Evolutionary conservation across 192 early-diverging fungal genomes (phyloP).

Genomic region (Entomortierella lignicola): DNA sequence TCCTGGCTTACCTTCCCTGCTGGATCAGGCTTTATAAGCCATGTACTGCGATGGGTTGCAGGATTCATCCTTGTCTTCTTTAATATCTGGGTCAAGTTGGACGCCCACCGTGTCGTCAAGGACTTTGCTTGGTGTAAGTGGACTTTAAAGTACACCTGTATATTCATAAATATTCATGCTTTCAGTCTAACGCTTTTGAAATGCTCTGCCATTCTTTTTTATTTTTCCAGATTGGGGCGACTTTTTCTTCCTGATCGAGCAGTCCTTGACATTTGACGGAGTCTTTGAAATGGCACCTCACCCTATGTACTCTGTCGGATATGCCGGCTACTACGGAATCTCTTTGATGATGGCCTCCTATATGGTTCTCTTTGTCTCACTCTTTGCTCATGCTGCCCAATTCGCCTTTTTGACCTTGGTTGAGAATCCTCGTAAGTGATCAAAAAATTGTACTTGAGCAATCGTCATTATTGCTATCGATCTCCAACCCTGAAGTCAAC

Average conservation of each 20-base stretch:
- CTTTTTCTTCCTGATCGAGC: constrained; percentile 96
- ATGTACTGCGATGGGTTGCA: constrained; percentile 80
- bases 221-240: constrained; percentile 93
- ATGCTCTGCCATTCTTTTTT: constrained; percentile 10
- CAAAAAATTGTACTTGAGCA: not conserved
- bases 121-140: constrained; percentile 97
- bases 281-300: constrained; percentile 98
- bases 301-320: constrained; percentile 99
- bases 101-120: constrained; percentile 95
- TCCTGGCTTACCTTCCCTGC: constrained; percentile 83
- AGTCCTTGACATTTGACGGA: constrained; percentile 91
- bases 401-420: constrained; percentile 91
- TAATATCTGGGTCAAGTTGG: constrained; percentile 96
- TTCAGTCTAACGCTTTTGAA: too few species aligned
- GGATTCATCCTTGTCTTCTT: constrained; percentile 86
- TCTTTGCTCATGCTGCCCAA: constrained; percentile 90
- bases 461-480: not conserved
- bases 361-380: constrained; percentile 88
- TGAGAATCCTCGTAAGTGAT: constrained; percentile 86
- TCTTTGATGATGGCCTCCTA: constrained; percentile 93
- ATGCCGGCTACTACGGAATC: constrained; percentile 95
- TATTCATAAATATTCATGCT: too few species aligned
- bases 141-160: too few species aligned
- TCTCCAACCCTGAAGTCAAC: not conserved
- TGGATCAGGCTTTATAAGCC: constrained; percentile 67